A percentile compares a stretch with the other conserved stretches of the same genome.
phyloP scores from a whole-genome alignment of 441 rosid genomes.

The Euphorbia schlechtendalii region DNA sequence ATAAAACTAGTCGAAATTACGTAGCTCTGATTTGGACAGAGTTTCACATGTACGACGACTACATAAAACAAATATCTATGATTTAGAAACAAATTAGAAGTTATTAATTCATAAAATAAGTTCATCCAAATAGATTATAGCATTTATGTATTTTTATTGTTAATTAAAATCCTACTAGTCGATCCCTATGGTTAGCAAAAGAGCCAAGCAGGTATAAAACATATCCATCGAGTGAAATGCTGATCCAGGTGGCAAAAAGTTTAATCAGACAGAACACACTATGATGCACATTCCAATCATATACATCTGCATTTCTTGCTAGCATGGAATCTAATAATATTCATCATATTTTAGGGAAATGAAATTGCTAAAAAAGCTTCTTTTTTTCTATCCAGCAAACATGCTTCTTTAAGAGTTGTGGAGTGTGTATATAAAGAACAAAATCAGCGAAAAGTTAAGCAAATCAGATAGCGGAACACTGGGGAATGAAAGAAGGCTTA shows the following conservation, averaged over 20 bases:
- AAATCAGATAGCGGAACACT: conserved; percentile 3
- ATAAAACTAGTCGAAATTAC: too few species aligned
- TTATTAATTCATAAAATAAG: too few species aligned
- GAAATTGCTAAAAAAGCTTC: too few species aligned
- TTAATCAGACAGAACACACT: not conserved
- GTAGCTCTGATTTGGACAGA: too few species aligned
- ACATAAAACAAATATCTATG: too few species aligned
- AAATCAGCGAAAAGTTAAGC: not conserved
- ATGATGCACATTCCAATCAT: not conserved
- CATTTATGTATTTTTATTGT: too few species aligned
- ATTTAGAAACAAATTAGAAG: too few species aligned
- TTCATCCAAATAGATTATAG: too few species aligned
- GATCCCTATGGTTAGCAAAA: too few species aligned
- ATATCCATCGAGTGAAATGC: not conserved
- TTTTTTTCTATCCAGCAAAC: not conserved
- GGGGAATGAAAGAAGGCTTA: conserved; percentile 19
- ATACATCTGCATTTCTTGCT: too few species aligned
- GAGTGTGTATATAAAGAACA: not conserved
- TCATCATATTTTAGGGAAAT: not conserved
- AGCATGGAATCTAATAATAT: not conserved
- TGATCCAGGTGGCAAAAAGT: not conserved
- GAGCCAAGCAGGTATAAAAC: not conserved
- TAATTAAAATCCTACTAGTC: too few species aligned
- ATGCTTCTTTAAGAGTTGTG: not conserved
- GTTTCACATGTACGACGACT: too few species aligned